These are phyloP conservation scores for Fusarium papillatum DNA, from an alignment of 2,329 filamentous ascomycete genomes.

Conservation along the genomic window DNA sequence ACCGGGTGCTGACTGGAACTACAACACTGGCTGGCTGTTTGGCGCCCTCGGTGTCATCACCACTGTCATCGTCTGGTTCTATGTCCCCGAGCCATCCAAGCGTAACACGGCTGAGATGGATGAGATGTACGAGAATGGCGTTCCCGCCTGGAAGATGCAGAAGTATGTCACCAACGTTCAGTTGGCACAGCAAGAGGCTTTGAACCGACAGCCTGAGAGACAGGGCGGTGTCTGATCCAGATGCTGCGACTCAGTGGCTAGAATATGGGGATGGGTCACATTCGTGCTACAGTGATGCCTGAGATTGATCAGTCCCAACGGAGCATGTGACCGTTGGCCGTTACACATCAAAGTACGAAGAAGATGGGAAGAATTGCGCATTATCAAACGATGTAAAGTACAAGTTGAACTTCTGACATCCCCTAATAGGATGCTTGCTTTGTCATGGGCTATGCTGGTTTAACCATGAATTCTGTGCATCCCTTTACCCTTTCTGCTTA, in stretches of 20 bases:
- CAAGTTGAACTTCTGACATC: background rate
- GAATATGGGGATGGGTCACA: background rate
- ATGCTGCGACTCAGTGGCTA: background rate
- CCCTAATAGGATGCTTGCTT: background rate
- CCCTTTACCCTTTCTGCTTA: background rate
- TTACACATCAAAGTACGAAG: background rate
- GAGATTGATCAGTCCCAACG: background rate
- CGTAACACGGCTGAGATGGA: constrained; percentile 35
- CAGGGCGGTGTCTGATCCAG: background rate
- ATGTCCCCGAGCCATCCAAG: constrained; percentile 24
- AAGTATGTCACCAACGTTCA: constrained; percentile 30
- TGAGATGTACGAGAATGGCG: constrained; percentile 32
- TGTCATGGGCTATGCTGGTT: background rate
- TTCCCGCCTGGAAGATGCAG: constrained; percentile 27
- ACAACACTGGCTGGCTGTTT: constrained; percentile 28
- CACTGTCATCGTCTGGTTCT: constrained; percentile 20
- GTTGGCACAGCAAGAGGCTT: background rate
- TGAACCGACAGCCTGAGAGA: background rate
- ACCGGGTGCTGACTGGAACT: constrained; percentile 21
- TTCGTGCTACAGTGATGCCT: background rate
- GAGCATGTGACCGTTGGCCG: background rate
- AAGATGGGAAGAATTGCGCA: background rate
- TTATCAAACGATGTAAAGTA: background rate
- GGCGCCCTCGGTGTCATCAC: constrained; percentile 14
- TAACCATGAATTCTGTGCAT: background rate